These are phyloP conservation scores for Erodium chrysanthum DNA, from an alignment of 441 rosid species.

Conservation along the genomic window DNA sequence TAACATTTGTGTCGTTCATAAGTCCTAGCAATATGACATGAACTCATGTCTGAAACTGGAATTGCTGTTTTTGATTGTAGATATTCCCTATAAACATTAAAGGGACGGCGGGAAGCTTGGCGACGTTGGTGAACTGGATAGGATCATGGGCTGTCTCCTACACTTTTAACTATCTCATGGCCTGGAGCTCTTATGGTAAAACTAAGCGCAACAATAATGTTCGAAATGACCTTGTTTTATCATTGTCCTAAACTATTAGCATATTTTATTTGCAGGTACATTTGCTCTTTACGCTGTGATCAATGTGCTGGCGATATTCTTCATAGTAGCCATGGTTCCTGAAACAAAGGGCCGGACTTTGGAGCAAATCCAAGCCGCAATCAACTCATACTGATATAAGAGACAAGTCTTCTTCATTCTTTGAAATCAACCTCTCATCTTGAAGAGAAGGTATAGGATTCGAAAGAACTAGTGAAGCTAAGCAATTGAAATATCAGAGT, in stretches of 20 bases:
- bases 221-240: not conserved
- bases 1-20: not conserved
- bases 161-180: slow-evolving; percentile 50
- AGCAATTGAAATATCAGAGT: too few species aligned
- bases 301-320: slow-evolving; percentile 33
- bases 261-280: slow-evolving; percentile 30
- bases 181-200: slow-evolving; percentile 48
- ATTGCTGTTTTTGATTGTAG: slow-evolving; percentile 19
- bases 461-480: too few species aligned
- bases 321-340: slow-evolving; percentile 42
- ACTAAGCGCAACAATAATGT: too few species aligned
- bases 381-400: not conserved
- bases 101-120: slow-evolving; percentile 57
- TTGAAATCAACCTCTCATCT: not conserved
- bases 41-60: not conserved
- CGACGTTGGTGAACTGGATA: slow-evolving; percentile 43
- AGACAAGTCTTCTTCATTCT: not conserved
- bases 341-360: slow-evolving; percentile 65
- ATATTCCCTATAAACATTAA: slow-evolving; percentile 54
- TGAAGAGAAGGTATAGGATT: too few species aligned
- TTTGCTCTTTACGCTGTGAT: slow-evolving; percentile 36
- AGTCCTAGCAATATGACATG: not conserved
- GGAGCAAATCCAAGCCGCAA: slow-evolving; percentile 57
- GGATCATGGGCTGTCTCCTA: slow-evolving; percentile 50
- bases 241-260: not conserved